Evolutionary conservation across 495 filamentous ascomycete species (phyloP).

Genomic region (Penicillium antarcticum): DNA sequence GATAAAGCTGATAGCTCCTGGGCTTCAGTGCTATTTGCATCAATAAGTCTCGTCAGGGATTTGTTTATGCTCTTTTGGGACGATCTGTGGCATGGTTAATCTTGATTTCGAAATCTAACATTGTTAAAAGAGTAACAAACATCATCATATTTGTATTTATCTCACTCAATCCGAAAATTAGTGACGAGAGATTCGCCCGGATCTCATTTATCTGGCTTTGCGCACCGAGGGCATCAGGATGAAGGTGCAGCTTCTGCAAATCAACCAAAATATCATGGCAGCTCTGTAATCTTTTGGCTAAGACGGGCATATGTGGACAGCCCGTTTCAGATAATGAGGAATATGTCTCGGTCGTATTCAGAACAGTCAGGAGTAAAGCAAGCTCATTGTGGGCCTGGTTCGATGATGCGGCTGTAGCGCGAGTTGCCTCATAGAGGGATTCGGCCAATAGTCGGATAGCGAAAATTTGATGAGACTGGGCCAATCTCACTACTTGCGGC

Average conservation of each 20-base stretch:
- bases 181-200: constrained; percentile 8
- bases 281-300: constrained; percentile 1
- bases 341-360: constrained; percentile 2
- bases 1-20: not conserved
- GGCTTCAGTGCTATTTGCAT: constrained; percentile 8
- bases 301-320: not conserved
- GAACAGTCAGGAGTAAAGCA: constrained; percentile 4
- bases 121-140: constrained; percentile 3
- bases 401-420: constrained; percentile 5
- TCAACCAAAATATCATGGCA: constrained; percentile 12
- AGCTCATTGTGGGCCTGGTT: constrained; percentile 16
- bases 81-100: constrained; percentile 8
- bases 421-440: constrained; percentile 15
- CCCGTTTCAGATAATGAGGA: not conserved
- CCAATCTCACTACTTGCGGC: not conserved
- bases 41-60: constrained; percentile 1
- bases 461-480: not conserved
- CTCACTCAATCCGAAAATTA: constrained; percentile 14
- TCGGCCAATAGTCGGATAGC: constrained; percentile 9
- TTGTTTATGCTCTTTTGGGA: constrained; percentile 13
- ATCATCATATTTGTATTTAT: constrained; percentile 20
- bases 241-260: constrained; percentile 8
- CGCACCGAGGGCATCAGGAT: not conserved
- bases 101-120: not conserved
- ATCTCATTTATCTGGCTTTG: constrained; percentile 10